Conservation (phyloP, 768 basidiomycete genomes). For the Pulveroboletus sp. region DNA sequence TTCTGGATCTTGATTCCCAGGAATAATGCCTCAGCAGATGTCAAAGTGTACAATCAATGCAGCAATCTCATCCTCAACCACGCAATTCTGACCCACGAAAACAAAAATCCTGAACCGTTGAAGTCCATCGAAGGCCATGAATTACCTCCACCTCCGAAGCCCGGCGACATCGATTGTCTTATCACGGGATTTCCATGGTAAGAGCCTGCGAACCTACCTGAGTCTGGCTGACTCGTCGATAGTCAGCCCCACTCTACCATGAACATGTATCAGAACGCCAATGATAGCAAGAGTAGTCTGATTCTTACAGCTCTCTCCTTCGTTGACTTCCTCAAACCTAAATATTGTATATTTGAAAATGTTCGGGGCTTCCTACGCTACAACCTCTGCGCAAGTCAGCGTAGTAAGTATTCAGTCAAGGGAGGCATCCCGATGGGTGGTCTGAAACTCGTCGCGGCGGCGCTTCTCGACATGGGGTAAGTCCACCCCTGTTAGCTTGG, state of each 20-base stretch:
- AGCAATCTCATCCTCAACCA: constrained; percentile 58
- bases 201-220: background rate
- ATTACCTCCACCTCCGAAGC: constrained; percentile 44
- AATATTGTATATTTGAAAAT: constrained; percentile 46
- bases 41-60: constrained; percentile 65
- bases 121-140: constrained; percentile 34
- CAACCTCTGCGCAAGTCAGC: constrained; percentile 36
- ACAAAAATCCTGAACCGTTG: constrained; percentile 38
- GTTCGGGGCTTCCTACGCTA: constrained; percentile 42
- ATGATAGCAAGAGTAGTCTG: constrained; percentile 64
- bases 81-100: constrained; percentile 47
- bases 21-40: constrained; percentile 50
- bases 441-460: constrained; percentile 58
- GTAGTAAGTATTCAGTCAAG: constrained; percentile 39
- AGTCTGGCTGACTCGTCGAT: constrained; percentile 4
- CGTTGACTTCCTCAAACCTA: constrained; percentile 39
- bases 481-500: background rate
- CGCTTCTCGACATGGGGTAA: constrained; percentile 64
- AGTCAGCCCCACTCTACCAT: constrained; percentile 72
- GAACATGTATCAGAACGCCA: constrained; percentile 66
- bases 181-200: constrained; percentile 77
- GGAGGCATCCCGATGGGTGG: constrained; percentile 74
- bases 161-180: constrained; percentile 56
- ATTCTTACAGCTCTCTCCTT: constrained; percentile 53
- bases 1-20: constrained; percentile 8